phyloP scores from a whole-genome alignment of 768 basidiomycete genomes.

The Lentinula guzmanii region DNA sequence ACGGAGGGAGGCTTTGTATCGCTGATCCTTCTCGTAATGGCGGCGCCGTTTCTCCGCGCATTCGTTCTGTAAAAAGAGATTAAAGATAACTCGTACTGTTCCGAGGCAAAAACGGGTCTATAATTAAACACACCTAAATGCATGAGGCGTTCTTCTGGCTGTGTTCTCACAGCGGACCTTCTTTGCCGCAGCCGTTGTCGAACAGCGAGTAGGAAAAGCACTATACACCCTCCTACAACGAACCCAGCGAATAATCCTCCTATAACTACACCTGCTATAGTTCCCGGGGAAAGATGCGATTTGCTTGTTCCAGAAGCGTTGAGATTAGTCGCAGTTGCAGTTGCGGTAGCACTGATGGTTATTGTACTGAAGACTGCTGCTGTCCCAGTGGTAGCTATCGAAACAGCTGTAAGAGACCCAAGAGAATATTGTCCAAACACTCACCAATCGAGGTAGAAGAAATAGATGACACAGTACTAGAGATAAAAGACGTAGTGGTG shows the following conservation, averaged over 20 bases:
- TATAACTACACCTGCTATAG: slow-evolving; percentile 1
- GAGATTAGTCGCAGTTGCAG: background rate
- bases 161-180: slow-evolving; percentile 3
- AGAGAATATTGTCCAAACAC: background rate
- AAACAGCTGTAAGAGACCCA: background rate
- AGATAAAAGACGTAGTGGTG: background rate
- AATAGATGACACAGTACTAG: background rate
- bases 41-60: slow-evolving; percentile 1
- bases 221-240: background rate
- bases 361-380: slow-evolving; percentile 33
- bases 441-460: background rate
- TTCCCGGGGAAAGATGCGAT: background rate
- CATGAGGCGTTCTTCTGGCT: slow-evolving; percentile 3
- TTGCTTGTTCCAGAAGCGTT: background rate
- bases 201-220: background rate
- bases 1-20: slow-evolving; percentile 5
- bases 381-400: background rate
- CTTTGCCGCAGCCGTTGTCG: slow-evolving; percentile 1
- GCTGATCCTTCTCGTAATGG: background rate
- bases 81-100: background rate
- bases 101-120: background rate
- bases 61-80: background rate
- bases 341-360: slow-evolving; percentile 37
- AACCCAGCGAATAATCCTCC: slow-evolving; percentile 3
- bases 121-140: background rate